Percentiles rank a stretch among this genome's conserved stretches.
Conservation (phyloP, 768 basidiomycete species). For the Imleria badia region DNA sequence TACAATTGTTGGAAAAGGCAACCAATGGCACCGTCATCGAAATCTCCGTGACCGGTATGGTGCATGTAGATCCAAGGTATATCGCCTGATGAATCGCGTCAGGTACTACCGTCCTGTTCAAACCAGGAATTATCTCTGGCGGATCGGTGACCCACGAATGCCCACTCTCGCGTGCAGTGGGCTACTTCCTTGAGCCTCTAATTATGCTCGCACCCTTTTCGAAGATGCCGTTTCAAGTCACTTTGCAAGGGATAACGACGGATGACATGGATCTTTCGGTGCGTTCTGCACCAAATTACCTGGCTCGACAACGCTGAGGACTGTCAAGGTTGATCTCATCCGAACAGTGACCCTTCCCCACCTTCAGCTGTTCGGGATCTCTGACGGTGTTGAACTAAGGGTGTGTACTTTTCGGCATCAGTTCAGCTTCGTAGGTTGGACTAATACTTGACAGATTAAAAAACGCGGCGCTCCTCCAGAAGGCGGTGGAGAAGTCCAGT, state of each 20-base stretch:
- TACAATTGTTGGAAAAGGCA: conserved; percentile 84
- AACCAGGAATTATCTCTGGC: conserved; percentile 89
- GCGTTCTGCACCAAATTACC: conserved; percentile 25
- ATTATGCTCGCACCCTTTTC: conserved; percentile 91
- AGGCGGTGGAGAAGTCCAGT: conserved; percentile 93
- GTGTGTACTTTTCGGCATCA: conserved; percentile 39
- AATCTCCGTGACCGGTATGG: conserved; percentile 89
- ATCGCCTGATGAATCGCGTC: background rate
- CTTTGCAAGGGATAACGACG: conserved; percentile 86
- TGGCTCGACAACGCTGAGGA: conserved; percentile 2
- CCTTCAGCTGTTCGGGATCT: conserved; percentile 85
- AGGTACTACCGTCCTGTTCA: conserved; percentile 92
- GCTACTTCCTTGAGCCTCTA: conserved; percentile 91
- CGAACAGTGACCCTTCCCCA: conserved; percentile 90
- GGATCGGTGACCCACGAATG: conserved; percentile 84
- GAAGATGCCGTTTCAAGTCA: conserved; percentile 81
- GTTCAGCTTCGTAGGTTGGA: background rate
- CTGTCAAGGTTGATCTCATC: conserved; percentile 74
- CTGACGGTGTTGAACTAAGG: conserved; percentile 86
- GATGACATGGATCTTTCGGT: conserved; percentile 93
- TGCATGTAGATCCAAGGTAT: background rate
- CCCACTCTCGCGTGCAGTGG: conserved; percentile 82
- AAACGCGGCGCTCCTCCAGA: conserved; percentile 89
- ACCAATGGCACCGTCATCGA: conserved; percentile 95
- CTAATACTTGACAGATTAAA: conserved; percentile 63